Base-by-base conservation (phyloP, 495 filamentous ascomycete genomes). In the Aspergillus avenaceus region DNA sequence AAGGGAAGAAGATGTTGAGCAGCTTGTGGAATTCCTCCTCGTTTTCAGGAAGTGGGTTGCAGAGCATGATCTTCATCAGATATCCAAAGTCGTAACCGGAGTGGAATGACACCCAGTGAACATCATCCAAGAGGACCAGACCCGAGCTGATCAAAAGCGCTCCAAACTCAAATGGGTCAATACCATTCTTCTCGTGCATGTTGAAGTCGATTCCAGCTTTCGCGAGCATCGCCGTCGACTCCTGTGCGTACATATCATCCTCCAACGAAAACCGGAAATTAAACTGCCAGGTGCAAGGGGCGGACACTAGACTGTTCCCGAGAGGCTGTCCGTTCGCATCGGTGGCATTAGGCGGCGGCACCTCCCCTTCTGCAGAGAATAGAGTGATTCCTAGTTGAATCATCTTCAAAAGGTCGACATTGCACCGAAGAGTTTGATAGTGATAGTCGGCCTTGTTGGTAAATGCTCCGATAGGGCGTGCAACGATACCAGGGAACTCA, bases 1-100 rank as follows among this genome's bases (percentile, higher is more conserved):
- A 83, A 0, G 93, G 95, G 70, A 98, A 98, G 75, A 90, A 97
- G 41, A 87, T 86, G 48, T 84, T 85, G 50, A 97, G 86, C 14
- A 88, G 74, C 48, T 82, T 79, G 61, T 91, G 86, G 65, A 96
- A 98, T 43, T 91, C 84, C 34, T 81, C 78, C 63, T 97, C 93
- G 55, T 91, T 88, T 47, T 88, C 84, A 3, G 93, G 93, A 9
- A 98, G 75, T 38, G 84, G 80, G 19, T 84, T 76, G 69, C 84
- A 85, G 26, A 84, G 79, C 68, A 98, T 84, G 27, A 97, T 84
- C 70, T 98, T 97, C 62, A 95, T 88, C 41, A 97, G 72, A 61
- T 97, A 97, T 29, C 90, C 93, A 70, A 98, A 96, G 71, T 98
- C 93, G 72, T 98, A 98, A 41, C 93, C 93, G n/a, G 88, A 91